Percentiles rank a stretch among this genome's conserved stretches.
These are phyloP conservation scores for Closterium sp. DNA, from an alignment of 139 green algal species.

Conservation along the genomic window DNA sequence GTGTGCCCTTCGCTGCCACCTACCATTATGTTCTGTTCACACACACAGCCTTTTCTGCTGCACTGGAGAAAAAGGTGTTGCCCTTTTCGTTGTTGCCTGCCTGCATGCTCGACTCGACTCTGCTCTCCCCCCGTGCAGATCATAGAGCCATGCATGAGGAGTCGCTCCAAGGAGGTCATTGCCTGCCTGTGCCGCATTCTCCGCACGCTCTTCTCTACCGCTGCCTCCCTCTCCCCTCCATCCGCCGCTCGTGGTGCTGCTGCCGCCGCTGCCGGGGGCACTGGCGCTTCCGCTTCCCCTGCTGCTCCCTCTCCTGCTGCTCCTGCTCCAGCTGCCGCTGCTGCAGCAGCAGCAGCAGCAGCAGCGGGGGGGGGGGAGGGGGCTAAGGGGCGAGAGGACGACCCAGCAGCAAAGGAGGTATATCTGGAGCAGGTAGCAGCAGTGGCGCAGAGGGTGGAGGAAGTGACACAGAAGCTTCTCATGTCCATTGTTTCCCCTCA, in stretches of 20 bases:
- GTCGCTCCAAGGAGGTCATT: constrained; percentile 31
- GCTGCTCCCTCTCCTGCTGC: neutral
- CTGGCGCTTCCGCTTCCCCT: neutral
- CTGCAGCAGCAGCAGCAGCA: neutral
- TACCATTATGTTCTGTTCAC: no score
- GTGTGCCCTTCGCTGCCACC: no score
- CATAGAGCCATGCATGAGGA: constrained; percentile 59
- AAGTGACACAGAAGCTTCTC: constrained; percentile 5
- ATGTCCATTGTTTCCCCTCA: neutral
- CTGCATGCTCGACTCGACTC: no score
- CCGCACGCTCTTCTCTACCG: constrained; percentile 2
- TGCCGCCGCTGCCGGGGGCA: neutral
- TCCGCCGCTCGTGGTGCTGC: neutral
- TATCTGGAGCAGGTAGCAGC: neutral
- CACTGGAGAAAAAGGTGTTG: no score
- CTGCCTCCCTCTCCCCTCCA: neutral
- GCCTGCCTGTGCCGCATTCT: constrained; percentile 51
- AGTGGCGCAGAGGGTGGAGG: constrained; percentile 16
- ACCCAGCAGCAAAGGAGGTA: neutral
- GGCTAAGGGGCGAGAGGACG: neutral
- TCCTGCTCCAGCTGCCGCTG: neutral
- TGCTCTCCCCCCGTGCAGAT: constrained; percentile 32
- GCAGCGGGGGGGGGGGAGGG: neutral
- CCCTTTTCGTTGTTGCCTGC: no score
- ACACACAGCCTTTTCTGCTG: no score